Evolutionary conservation across 306 rosid genomes (phyloP).

Genomic region (Ormosia semicastrata): DNA sequence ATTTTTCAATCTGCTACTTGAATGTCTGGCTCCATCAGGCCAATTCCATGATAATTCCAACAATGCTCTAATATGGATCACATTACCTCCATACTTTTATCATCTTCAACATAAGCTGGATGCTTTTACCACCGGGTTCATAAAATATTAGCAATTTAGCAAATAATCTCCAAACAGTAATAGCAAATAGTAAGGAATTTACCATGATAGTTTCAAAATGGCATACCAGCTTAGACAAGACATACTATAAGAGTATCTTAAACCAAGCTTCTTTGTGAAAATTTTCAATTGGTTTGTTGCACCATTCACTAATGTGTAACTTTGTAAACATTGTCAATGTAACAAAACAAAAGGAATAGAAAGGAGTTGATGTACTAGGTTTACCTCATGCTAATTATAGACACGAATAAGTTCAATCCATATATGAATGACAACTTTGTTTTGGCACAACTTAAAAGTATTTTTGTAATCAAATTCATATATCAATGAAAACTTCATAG

Average conservation of each 20-base stretch:
- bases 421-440: neutral
- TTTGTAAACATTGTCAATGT: neutral
- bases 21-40: no score
- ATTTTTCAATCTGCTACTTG: no score
- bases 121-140: no score
- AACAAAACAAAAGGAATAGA: slow-evolving; percentile 13
- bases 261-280: neutral
- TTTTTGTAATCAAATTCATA: neutral
- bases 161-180: no score
- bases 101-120: no score
- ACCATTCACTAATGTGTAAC: neutral
- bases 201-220: neutral
- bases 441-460: neutral
- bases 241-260: neutral
- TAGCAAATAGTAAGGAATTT: neutral
- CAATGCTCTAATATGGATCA: no score
- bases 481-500: neutral
- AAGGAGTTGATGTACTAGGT: neutral
- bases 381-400: neutral
- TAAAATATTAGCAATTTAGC: no score
- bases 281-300: neutral
- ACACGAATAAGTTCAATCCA: neutral
- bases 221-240: neutral
- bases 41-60: no score
- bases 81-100: no score